Evolutionary conservation across 2,329 filamentous ascomycete species (phyloP).

Genomic region (Trichoderma sp.): DNA sequence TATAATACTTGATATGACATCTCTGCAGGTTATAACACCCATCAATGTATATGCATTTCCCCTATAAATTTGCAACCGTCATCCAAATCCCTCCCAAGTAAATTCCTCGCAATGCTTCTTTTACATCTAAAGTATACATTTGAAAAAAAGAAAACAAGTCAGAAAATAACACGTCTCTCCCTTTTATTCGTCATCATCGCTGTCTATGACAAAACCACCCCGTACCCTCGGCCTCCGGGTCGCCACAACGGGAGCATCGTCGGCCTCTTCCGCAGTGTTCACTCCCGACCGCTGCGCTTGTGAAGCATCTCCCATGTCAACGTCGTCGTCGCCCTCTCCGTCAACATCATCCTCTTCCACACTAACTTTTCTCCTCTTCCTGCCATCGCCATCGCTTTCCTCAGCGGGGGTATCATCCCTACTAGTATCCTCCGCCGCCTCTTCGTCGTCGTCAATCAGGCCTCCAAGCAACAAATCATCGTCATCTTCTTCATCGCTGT

Average conservation of each 20-base stretch:
- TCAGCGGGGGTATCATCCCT: conserved; percentile 35
- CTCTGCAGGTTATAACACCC: background rate
- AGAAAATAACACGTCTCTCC: too few species aligned
- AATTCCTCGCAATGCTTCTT: conserved; percentile 5
- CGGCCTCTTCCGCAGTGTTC: conserved; percentile 39
- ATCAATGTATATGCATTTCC: background rate
- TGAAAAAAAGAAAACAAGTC: background rate
- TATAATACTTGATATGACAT: background rate
- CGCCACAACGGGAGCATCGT: conserved; percentile 35
- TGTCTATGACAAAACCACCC: conserved; percentile 62
- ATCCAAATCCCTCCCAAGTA: conserved; percentile 6
- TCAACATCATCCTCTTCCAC: conserved; percentile 26
- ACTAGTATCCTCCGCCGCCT: conserved; percentile 20
- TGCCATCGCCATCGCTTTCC: conserved; percentile 37
- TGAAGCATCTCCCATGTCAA: conserved; percentile 36
- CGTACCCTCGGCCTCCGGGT: conserved; percentile 50
- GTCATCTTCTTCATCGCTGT: conserved; percentile 37
- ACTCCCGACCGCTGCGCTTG: conserved; percentile 19
- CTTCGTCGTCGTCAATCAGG: conserved; percentile 34
- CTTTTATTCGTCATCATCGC: conserved; percentile 58
- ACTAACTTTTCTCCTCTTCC: conserved; percentile 39
- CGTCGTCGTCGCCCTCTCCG: conserved; percentile 37
- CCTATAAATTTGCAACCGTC: conserved; percentile 2
- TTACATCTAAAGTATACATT: background rate
- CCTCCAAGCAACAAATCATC: conserved; percentile 33